These are phyloP conservation scores for Ganoderma sinense DNA, from an alignment of 1,284 basidiomycete genomes.

Conservation along the genomic window DNA sequence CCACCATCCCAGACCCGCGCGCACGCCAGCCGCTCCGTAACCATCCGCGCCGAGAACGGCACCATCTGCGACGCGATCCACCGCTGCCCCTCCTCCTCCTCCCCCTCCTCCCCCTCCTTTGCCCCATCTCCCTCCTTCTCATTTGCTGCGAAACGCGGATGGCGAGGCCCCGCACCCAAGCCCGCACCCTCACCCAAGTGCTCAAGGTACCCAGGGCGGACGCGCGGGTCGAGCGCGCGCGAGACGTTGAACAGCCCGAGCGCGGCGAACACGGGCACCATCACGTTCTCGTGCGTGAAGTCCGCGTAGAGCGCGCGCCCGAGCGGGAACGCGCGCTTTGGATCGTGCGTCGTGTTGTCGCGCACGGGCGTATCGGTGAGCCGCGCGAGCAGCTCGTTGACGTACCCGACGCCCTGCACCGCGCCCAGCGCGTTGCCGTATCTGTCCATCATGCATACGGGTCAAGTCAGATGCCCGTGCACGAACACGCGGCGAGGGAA, in stretches of 20 bases:
- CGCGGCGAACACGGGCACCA: constrained; percentile 78
- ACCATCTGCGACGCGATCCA: constrained; percentile 69
- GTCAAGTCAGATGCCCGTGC: neutral
- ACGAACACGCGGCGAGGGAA: neutral
- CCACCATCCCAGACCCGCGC: constrained; percentile 16
- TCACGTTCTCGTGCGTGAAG: constrained; percentile 85
- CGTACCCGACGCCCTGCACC: constrained; percentile 82
- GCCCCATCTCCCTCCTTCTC: no score
- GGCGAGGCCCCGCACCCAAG: neutral
- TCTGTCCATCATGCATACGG: constrained; percentile 43
- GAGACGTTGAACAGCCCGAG: constrained; percentile 68
- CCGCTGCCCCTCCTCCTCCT: constrained; percentile 40
- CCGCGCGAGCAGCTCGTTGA: constrained; percentile 85
- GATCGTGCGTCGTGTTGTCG: constrained; percentile 80
- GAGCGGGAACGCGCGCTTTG: constrained; percentile 83
- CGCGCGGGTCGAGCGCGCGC: constrained; percentile 49
- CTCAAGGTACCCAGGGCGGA: neutral
- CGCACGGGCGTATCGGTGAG: constrained; percentile 64
- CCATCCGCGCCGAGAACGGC: constrained; percentile 71
- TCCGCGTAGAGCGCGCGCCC: constrained; percentile 71
- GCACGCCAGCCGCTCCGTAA: constrained; percentile 67
- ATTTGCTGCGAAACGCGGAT: no score
- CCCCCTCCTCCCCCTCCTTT: constrained; percentile 37
- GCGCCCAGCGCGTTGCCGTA: constrained; percentile 72
- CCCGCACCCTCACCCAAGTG: constrained; percentile 10